phyloP scores from a whole-genome alignment of 305 asterid genomes.

The Rubia balearica region DNA sequence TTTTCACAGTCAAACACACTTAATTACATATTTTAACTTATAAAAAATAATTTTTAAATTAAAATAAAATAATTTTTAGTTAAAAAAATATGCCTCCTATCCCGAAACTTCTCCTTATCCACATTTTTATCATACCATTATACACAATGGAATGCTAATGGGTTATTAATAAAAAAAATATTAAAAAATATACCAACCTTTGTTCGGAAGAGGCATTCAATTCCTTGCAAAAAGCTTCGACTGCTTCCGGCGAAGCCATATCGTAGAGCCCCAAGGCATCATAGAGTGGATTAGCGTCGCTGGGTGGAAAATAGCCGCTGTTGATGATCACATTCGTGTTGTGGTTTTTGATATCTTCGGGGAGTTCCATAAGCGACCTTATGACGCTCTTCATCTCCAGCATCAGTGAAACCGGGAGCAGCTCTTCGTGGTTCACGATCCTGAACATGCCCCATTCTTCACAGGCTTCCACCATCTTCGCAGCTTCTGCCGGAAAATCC shows the following conservation, averaged over 20 bases:
- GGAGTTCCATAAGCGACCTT: constrained; percentile 43
- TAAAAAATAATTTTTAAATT: too few relatives aligned
- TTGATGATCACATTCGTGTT: constrained; percentile 41
- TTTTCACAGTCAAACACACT: too few relatives aligned
- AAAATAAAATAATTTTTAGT: too few relatives aligned
- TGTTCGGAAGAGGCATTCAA: constrained; percentile 45
- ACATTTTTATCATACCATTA: too few relatives aligned
- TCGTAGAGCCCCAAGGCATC: constrained; percentile 60
- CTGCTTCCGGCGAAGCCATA: constrained; percentile 29
- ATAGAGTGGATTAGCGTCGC: constrained; percentile 41
- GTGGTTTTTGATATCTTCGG: constrained; percentile 39
- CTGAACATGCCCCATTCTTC: constrained; percentile 67
- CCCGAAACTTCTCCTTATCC: too few relatives aligned
- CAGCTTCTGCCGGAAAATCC: constrained; percentile 32
- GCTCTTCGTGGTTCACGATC: constrained; percentile 33
- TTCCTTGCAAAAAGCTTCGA: constrained; percentile 37
- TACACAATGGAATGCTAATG: too few relatives aligned
- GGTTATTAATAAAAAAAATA: too few relatives aligned
- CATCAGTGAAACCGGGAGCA: constrained; percentile 38
- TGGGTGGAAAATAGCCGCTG: constrained; percentile 56
- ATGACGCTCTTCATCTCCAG: constrained; percentile 45
- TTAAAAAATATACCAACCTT: constrained; percentile 23
- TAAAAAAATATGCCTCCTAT: too few relatives aligned
- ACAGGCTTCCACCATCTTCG: constrained; percentile 45
- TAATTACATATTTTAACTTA: too few relatives aligned